Evolutionary conservation across 306 rosid genomes (phyloP).

Genomic region (Oxytropis ochrocephala): DNA sequence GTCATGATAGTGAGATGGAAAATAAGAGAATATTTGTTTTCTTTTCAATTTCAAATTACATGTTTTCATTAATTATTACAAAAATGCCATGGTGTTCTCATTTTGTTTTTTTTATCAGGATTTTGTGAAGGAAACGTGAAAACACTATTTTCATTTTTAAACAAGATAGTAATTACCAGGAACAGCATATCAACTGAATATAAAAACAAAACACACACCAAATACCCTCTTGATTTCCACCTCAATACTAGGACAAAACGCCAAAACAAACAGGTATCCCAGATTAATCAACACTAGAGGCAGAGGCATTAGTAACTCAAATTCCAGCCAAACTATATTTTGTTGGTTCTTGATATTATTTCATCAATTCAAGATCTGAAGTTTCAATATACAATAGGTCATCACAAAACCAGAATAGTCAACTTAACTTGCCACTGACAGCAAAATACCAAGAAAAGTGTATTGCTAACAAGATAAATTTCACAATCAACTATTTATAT

Average conservation of each 20-base stretch:
- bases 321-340: background rate
- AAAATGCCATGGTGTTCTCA: background rate
- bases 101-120: background rate
- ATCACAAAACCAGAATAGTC: background rate
- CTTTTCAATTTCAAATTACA: background rate
- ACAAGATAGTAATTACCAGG: background rate
- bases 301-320: background rate
- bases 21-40: background rate
- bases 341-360: background rate
- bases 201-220: background rate
- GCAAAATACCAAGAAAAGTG: background rate
- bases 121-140: background rate
- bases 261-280: background rate
- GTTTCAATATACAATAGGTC: background rate
- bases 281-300: background rate
- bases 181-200: background rate
- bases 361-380: constrained; percentile 1
- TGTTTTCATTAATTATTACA: background rate
- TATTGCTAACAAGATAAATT: background rate
- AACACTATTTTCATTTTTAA: background rate
- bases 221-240: background rate
- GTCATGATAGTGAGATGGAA: background rate
- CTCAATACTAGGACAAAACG: background rate
- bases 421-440: background rate
- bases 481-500: background rate